Evolutionary conservation across 1,284 basidiomycete genomes (phyloP), one percentile per base, ranked within the genome.

Genomic region (Cryptococcus amylolentus): DNA sequence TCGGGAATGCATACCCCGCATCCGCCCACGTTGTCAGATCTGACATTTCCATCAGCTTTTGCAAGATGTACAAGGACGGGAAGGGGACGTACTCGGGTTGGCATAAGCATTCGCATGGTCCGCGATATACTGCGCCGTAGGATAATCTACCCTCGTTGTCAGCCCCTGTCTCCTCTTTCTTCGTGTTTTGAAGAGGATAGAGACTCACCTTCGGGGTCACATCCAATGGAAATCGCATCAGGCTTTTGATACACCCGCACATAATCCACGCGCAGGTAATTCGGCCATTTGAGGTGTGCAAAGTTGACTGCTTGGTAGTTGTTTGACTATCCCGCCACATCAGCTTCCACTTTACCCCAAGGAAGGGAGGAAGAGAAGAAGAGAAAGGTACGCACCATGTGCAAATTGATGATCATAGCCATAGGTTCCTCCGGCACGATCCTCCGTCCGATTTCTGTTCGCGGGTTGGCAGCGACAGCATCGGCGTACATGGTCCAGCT

Each of bases 341-440:
- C 23, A 23, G 23, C 73, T 65, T 58, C 35, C 52, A 52, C 4
- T 47, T 47, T 12, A 47, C 40, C 27, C 5, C 40, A 38, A 26
- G 37, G 7, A 5, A 47, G 14, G 23, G 16, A 31, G 27, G 23
- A 14, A 9, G 16, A 23, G 7, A 16, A 9, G 16, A 16, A 28
- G 46, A 23, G 14, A 10, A 10, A 35, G 3, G 31, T 6, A 35
- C 31, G 31, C 10, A 79, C 81, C 50, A 23, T 23, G 23, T 23
- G 23, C 23, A 23, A 23, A 3, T 23, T 23, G 23, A 23, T 23
- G 62, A 86, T 79, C 77, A 84, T 45, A 16, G 70, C 64, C 77
- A 78, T 86, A 2, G 88, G 88, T 67, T 91, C 89, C 68, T 91
- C 88, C 8, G 88, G 79, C 51, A 93, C 84, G 43, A 90, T 68